Evolutionary conservation across 2,329 filamentous ascomycete genomes (phyloP), one percentile per base, ranked within the genome.

Genomic region (Microsporum canis): DNA sequence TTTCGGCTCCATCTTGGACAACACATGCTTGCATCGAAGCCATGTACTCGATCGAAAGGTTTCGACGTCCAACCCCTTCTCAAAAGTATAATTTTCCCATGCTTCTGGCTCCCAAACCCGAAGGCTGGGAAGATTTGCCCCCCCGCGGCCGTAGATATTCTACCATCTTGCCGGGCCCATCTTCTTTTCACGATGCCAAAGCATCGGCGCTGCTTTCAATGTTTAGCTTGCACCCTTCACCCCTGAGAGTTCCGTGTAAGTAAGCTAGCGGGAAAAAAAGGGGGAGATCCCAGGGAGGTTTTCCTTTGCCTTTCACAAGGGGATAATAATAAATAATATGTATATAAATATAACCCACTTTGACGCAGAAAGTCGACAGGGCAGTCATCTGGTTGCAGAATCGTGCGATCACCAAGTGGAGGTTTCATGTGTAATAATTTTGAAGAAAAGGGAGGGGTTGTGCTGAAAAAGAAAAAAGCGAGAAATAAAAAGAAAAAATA

Each of bases 131-230:
- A 53, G 49, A 47, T 29, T 47, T 23, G n/a, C 49, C 49, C 49
- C 49, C 49, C 27, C 49, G 27, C 49, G 29, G 49, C 49, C 49
- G 49, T 53, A 33, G 49, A 53, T 53, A 53, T 53, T 53, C 49
- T 53, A 53, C 49, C 49, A 27, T 31, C 29, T 53, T n/a, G 49
- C 27, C 27, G 49, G 49, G 49, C 49, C 49, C 49, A 14, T n/a
- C 8, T 31, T 31, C 49, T 31, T 53, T n/a, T 8, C 12, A 12
- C n/a, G 29, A 33, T 14, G 27, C 49, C 12, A 34, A 7, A 53
- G 49, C 39, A 34, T 27, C 10, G 49, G 17, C 8, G 7, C 17
- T 5, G 49, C 31, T 33, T 23, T 8, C 49, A 10, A 33, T 53
- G 49, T 34, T 34, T 6, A 3, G 17, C 12, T 33, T 14, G 1